These are phyloP conservation scores for Talaromyces liani DNA, from an alignment of 495 filamentous ascomycete species.

Conservation along the genomic window DNA sequence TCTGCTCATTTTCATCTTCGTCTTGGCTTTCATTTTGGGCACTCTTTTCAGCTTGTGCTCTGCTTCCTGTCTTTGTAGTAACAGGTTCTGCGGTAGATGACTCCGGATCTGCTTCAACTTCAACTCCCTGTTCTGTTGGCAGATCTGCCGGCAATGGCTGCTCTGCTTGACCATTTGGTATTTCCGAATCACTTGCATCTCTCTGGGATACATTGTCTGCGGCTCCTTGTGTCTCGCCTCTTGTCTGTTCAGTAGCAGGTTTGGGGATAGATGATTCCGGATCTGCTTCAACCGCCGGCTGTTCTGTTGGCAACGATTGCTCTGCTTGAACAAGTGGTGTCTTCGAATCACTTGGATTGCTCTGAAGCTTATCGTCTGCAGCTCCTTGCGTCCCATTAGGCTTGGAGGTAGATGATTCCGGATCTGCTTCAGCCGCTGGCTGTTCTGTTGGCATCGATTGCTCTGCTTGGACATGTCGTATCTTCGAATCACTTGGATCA, in stretches of 20 bases:
- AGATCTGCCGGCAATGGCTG: background rate
- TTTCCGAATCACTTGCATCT: background rate
- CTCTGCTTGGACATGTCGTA: background rate
- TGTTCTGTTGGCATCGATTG: background rate
- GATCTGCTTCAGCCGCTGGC: background rate
- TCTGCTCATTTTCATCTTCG: background rate
- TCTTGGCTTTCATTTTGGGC: background rate
- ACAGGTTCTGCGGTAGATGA: background rate
- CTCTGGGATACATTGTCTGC: background rate
- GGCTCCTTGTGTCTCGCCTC: background rate
- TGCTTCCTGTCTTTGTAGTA: background rate
- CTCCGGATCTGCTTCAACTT: background rate
- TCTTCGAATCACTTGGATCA: background rate
- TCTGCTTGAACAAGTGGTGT: background rate
- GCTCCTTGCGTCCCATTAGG: background rate
- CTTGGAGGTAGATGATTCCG: background rate
- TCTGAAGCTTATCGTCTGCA: too few relatives aligned
- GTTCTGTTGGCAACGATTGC: background rate
- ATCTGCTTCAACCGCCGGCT: background rate
- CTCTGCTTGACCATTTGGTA: background rate
- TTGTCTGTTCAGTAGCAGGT: background rate
- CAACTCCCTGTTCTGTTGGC: background rate
- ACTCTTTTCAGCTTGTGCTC: background rate
- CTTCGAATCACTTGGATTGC: too few relatives aligned
- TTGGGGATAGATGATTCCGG: background rate